These are phyloP conservation scores for Colletotrichum navitas DNA, from an alignment of 2,329 filamentous ascomycete genomes.

Conservation along the genomic window DNA sequence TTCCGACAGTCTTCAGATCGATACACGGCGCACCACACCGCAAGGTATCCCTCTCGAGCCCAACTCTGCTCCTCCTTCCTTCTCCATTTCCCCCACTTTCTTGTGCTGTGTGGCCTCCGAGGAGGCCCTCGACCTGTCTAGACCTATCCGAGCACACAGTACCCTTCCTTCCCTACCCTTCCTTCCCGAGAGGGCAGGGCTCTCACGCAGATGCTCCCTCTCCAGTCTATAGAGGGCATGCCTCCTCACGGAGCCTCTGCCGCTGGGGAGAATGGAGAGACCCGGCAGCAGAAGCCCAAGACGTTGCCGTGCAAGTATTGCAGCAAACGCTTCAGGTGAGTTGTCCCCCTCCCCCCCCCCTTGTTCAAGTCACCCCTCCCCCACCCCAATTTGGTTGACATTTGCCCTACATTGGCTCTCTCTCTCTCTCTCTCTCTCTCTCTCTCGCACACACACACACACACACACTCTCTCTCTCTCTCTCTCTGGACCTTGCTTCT, in stretches of 20 bases:
- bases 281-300: slow-evolving; percentile 71
- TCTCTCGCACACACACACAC: no score
- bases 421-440: no score
- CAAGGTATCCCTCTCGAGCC: slow-evolving; percentile 34
- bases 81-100: slow-evolving; percentile 46
- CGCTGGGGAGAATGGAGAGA: slow-evolving; percentile 62
- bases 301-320: slow-evolving; percentile 73
- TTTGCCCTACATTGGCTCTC: slow-evolving; percentile 38
- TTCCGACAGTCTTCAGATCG: slow-evolving; percentile 28
- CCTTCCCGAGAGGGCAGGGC: slow-evolving; percentile 18
- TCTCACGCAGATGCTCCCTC: slow-evolving; percentile 62
- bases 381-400: slow-evolving; percentile 36
- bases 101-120: slow-evolving; percentile 52
- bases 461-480: no score
- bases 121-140: slow-evolving; percentile 44
- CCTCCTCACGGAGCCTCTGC: slow-evolving; percentile 48
- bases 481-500: slow-evolving; percentile 47
- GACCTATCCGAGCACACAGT: slow-evolving; percentile 42
- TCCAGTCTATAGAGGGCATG: slow-evolving; percentile 65
- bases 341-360: slow-evolving; percentile 38
- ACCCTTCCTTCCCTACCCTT: slow-evolving; percentile 41
- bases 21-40: slow-evolving; percentile 37
- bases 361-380: slow-evolving; percentile 22
- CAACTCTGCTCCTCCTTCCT: slow-evolving; percentile 39
- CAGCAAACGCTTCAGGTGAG: slow-evolving; percentile 72